phyloP scores from a whole-genome alignment of 345 rosid species.

The Abelmoschus esculentus region DNA sequence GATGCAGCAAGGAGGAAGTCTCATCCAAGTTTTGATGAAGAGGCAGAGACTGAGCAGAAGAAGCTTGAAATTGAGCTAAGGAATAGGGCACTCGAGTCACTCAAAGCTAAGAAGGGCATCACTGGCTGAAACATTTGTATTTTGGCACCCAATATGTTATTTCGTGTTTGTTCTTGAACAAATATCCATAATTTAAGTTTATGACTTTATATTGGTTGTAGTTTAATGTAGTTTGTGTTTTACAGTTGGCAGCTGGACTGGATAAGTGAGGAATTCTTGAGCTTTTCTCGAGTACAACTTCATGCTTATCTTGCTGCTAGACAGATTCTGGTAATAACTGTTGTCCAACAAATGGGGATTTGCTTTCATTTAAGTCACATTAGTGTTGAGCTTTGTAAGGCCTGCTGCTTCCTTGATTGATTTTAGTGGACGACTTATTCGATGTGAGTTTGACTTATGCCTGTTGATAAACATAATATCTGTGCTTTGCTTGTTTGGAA shows the following conservation, averaged over 20 bases:
- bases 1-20: conserved; percentile 20
- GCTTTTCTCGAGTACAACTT: conserved; percentile 49
- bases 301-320: conserved; percentile 57
- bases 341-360: conserved; percentile 33
- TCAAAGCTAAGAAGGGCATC: conserved; percentile 91
- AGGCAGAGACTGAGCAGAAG: conserved; percentile 50
- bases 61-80: conserved; percentile 88
- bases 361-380: background rate
- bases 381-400: too few species aligned
- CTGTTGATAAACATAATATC: too few species aligned
- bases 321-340: conserved; percentile 73
- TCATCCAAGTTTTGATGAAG: conserved; percentile 30
- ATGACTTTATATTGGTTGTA: conserved; percentile 16
- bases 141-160: conserved; percentile 17
- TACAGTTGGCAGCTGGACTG: conserved; percentile 66
- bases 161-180: conserved; percentile 8
- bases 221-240: conserved; percentile 68
- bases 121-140: conserved; percentile 31
- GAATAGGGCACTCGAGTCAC: conserved; percentile 84
- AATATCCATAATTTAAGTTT: background rate
- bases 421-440: too few species aligned
- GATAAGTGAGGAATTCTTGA: conserved; percentile 65
- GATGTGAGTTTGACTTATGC: too few species aligned
- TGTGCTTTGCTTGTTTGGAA: too few species aligned
- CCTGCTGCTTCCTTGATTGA: too few species aligned